Percentiles rank a stretch among this genome's conserved stretches.
Evolutionary conservation across 2,329 filamentous ascomycete species (phyloP).

Genomic region (Penicillium sp.): DNA sequence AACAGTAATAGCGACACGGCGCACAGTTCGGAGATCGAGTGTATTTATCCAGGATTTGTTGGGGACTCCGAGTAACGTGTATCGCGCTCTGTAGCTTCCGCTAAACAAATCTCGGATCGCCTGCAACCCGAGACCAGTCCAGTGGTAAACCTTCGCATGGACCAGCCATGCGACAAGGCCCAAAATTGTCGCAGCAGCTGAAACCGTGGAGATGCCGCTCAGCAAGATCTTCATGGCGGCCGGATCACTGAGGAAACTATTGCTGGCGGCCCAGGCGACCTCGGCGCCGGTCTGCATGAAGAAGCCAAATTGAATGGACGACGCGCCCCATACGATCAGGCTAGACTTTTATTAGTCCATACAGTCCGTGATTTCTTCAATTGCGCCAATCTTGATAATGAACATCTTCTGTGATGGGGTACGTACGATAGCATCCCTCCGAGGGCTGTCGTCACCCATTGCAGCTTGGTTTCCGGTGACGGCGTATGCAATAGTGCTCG

Average conservation of each 20-base stretch:
- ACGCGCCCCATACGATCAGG: conserved; percentile 21
- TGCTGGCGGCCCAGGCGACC: conserved; percentile 40
- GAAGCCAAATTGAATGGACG: conserved; percentile 41
- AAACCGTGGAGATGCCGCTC: conserved; percentile 35
- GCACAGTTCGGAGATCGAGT: conserved; percentile 21
- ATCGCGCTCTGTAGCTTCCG: conserved; percentile 18
- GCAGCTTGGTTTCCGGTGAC: conserved; percentile 20
- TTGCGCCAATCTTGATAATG: background rate
- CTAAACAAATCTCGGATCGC: conserved; percentile 20
- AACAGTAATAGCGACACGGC: conserved; percentile 20
- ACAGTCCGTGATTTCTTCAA: background rate
- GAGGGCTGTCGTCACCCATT: conserved; percentile 27
- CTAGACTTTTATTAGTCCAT: background rate
- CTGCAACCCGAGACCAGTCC: conserved; percentile 26
- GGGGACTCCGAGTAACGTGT: conserved; percentile 20
- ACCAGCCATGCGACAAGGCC: conserved; percentile 31
- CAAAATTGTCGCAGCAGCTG: conserved; percentile 28
- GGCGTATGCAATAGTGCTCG: conserved; percentile 32
- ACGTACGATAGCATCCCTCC: conserved; percentile 35
- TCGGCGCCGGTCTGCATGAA: conserved; percentile 44
- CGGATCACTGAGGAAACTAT: conserved; percentile 38
- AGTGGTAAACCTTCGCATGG: conserved; percentile 32
- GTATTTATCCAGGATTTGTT: conserved; percentile 22
- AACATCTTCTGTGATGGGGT: background rate
- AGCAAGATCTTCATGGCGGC: conserved; percentile 41